These are phyloP conservation scores for Annulohypoxylon maeteangense DNA, from an alignment of 495 filamentous ascomycete species.

Conservation along the genomic window DNA sequence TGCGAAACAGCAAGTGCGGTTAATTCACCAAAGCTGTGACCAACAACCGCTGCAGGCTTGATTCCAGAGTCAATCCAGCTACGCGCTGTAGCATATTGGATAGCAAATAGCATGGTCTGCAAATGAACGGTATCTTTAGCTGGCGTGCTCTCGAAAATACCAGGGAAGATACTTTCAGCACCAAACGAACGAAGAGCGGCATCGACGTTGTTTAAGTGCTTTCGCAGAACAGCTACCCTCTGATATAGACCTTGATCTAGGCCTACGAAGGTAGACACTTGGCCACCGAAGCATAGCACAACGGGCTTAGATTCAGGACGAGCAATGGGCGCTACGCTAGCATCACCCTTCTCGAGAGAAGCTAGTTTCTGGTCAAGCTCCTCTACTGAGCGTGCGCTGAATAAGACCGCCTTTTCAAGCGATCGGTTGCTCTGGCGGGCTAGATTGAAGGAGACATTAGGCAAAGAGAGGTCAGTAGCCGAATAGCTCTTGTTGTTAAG, in stretches of 20 bases:
- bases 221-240: slow-evolving; percentile 47
- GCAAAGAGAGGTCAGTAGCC: slow-evolving; percentile 22
- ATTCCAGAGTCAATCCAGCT: slow-evolving; percentile 60
- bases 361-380: slow-evolving; percentile 50
- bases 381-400: slow-evolving; percentile 46
- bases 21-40: slow-evolving; percentile 63
- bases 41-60: slow-evolving; percentile 51
- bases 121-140: slow-evolving; percentile 57
- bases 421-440: slow-evolving; percentile 50
- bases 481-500: slow-evolving; percentile 28
- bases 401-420: slow-evolving; percentile 47
- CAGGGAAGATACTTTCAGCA: slow-evolving; percentile 56
- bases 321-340: background rate
- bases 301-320: slow-evolving; percentile 49
- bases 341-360: slow-evolving; percentile 23
- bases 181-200: slow-evolving; percentile 44
- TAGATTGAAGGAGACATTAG: slow-evolving; percentile 56
- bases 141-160: slow-evolving; percentile 56
- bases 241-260: slow-evolving; percentile 55
- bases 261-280: slow-evolving; percentile 58
- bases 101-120: slow-evolving; percentile 58
- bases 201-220: slow-evolving; percentile 57
- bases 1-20: slow-evolving; percentile 58
- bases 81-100: slow-evolving; percentile 61
- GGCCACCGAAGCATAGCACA: slow-evolving; percentile 66